Base-by-base conservation (phyloP, 352 stramenopile species). In the Globisporangium heterothallicum region DNA sequence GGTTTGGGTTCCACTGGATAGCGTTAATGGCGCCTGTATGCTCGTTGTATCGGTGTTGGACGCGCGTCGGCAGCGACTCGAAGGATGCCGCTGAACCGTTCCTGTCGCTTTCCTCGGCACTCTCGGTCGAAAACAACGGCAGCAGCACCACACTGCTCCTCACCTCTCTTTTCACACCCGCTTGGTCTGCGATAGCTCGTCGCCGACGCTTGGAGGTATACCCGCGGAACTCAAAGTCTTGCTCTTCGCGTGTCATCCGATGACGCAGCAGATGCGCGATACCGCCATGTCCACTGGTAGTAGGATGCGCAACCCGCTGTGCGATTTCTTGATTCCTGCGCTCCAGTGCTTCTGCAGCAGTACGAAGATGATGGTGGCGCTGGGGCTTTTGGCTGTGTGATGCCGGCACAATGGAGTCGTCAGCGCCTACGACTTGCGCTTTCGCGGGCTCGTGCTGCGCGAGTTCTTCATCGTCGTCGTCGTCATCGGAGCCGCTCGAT, bases 1-100 rank as follows among this genome's bases (percentile, higher is more conserved):
- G 61, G 12, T 10, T 49, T 4, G 60, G 59, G 54, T 73, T 77
- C 77, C 77, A 88, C 13, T 77, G 58, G 22, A 83, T 18, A 35
- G 58, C 58, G 27, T 69, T 68, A 12, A 86, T 47, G 0, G 55
- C 57, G 10, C 44, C 45, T 13, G 12, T 24, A 47, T 88, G 77
- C 16, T 60, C 63, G 2, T 41, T 26, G 47, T 81, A 61, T 13
- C 22, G 22, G 27, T 29, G 34, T 1, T 7, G 21, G 9, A 43
- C 24, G 12, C 21, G 35, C 4, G 41, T 41, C 18, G 30, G 43
- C 3, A 49, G 40, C 6, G 8, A 6, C 16, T 8, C 10, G 9
- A 13, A 36, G 30, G 51, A 13, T 18, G 21, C 8, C 18, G 14
- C 16, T 40, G 29, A n/a, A 43, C 14, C 1, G 27, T 36, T 14